Percentiles rank a stretch among this genome's conserved stretches.
Conservation (phyloP, 306 rosid genomes). For the Adenanthera pavonina region DNA sequence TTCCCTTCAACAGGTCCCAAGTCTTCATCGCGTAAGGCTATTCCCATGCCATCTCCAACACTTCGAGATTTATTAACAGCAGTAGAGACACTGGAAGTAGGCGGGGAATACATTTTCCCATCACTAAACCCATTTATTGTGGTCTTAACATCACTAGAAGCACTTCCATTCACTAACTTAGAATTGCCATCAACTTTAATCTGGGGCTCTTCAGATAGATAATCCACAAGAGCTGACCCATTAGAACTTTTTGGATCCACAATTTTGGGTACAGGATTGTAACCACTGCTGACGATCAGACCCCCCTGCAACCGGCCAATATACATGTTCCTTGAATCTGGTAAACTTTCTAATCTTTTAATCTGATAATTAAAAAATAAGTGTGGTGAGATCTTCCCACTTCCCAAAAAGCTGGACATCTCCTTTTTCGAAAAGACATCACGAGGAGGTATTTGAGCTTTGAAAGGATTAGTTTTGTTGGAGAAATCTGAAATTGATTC, state of each 20-base stretch:
- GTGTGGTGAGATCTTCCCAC: slow-evolving; percentile 65
- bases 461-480: slow-evolving; percentile 67
- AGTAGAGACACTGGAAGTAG: slow-evolving; percentile 38
- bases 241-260: slow-evolving; percentile 52
- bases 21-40: slow-evolving; percentile 57
- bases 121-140: slow-evolving; percentile 53
- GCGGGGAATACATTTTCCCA: slow-evolving; percentile 39
- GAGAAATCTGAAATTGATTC: slow-evolving; percentile 46
- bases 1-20: slow-evolving; percentile 65
- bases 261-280: slow-evolving; percentile 39
- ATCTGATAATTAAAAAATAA: slow-evolving; percentile 53
- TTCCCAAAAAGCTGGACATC: slow-evolving; percentile 72
- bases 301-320: slow-evolving; percentile 37
- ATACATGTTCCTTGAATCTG: slow-evolving; percentile 49
- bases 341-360: slow-evolving; percentile 51
- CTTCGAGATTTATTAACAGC: slow-evolving; percentile 48
- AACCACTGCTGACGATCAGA: slow-evolving; percentile 35
- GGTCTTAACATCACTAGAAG: slow-evolving; percentile 49
- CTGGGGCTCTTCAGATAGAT: slow-evolving; percentile 47
- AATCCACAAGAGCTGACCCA: slow-evolving; percentile 45
- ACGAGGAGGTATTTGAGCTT: slow-evolving; percentile 83
- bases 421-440: slow-evolving; percentile 74
- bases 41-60: slow-evolving; percentile 45
- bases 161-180: slow-evolving; percentile 46
- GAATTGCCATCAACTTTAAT: slow-evolving; percentile 40